phyloP scores from a whole-genome alignment of 2,329 filamentous ascomycete genomes.

The Macroventuria anomochaeta region DNA sequence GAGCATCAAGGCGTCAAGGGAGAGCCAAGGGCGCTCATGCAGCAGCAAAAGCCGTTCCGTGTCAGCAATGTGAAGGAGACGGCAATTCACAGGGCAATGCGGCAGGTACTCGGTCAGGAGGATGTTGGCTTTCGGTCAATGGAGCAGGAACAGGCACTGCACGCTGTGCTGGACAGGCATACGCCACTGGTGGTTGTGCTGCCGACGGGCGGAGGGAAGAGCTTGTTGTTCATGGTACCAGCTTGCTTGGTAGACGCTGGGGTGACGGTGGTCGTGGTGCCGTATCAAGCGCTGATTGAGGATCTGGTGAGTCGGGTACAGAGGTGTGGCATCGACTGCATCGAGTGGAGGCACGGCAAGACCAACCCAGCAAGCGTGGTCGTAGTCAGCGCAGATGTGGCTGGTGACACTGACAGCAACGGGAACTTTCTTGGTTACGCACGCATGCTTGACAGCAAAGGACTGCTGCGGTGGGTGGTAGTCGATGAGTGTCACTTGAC shows the following conservation, averaged over 20 bases:
- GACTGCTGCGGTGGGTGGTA: slow-evolving; percentile 21
- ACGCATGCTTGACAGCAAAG: slow-evolving; percentile 13
- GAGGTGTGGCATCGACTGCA: not conserved
- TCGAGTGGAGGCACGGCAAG: slow-evolving; percentile 15
- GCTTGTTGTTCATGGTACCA: slow-evolving; percentile 30
- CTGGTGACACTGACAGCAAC: slow-evolving; percentile 14
- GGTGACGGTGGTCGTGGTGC: slow-evolving; percentile 29
- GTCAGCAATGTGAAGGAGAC: not conserved
- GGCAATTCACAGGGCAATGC: not conserved
- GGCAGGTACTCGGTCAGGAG: slow-evolving; percentile 10
- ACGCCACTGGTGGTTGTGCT: slow-evolving; percentile 28
- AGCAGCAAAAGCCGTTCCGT: too few relatives aligned
- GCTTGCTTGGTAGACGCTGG: slow-evolving; percentile 3
- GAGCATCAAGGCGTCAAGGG: not conserved
- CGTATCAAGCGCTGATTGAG: slow-evolving; percentile 22
- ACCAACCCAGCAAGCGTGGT: slow-evolving; percentile 20
- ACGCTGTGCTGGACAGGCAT: slow-evolving; percentile 18
- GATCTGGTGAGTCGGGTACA: slow-evolving; percentile 13
- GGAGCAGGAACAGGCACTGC: slow-evolving; percentile 20
- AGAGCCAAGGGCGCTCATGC: not conserved
- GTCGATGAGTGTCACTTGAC: slow-evolving; percentile 27
- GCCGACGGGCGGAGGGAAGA: slow-evolving; percentile 30
- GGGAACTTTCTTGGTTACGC: slow-evolving; percentile 20
- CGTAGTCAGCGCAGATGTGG: slow-evolving; percentile 21
- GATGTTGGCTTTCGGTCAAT: slow-evolving; percentile 15